Conservation (phyloP, 495 filamentous ascomycete genomes). For the Apodospora peruviana region DNA sequence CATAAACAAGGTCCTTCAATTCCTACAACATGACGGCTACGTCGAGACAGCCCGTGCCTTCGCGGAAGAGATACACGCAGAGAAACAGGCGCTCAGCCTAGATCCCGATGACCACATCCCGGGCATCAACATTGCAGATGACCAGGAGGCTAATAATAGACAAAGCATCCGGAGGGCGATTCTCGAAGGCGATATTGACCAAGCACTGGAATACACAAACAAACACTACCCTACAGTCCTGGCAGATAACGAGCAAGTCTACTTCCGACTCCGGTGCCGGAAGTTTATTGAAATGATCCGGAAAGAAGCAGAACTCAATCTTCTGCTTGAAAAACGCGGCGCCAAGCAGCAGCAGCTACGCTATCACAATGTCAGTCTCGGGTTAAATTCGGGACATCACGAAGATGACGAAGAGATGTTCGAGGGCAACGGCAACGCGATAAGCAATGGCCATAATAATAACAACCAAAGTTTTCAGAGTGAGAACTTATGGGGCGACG, state of each 20-base stretch:
- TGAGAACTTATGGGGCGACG: no score
- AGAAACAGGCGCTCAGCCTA: conserved; percentile 58
- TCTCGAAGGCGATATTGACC: conserved; percentile 89
- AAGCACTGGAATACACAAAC: conserved; percentile 74
- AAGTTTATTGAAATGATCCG: conserved; percentile 98
- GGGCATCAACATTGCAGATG: conserved; percentile 72
- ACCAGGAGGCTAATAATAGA: conserved; percentile 67
- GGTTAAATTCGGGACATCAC: no score
- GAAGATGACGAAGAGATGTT: conserved; percentile 76
- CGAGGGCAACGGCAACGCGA: conserved; percentile 19
- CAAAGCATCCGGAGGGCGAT: conserved; percentile 89
- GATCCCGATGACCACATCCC: conserved; percentile 47
- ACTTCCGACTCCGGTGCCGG: conserved; percentile 83
- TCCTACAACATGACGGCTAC: conserved; percentile 91
- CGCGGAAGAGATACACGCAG: conserved; percentile 71
- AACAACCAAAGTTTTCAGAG: no score
- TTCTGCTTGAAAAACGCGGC: conserved; percentile 31
- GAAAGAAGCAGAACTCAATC: conserved; percentile 61
- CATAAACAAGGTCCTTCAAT: conserved; percentile 64
- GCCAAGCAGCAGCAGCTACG: not conserved
- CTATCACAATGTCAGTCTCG: not conserved
- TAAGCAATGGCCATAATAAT: conserved; percentile 39
- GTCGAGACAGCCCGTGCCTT: conserved; percentile 92
- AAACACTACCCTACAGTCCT: conserved; percentile 77
- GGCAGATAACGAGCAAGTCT: conserved; percentile 76